A percentile compares a stretch with the other conserved stretches of the same genome.
phyloP scores from a whole-genome alignment of 768 basidiomycete species.

The Calvatia gigantea region DNA sequence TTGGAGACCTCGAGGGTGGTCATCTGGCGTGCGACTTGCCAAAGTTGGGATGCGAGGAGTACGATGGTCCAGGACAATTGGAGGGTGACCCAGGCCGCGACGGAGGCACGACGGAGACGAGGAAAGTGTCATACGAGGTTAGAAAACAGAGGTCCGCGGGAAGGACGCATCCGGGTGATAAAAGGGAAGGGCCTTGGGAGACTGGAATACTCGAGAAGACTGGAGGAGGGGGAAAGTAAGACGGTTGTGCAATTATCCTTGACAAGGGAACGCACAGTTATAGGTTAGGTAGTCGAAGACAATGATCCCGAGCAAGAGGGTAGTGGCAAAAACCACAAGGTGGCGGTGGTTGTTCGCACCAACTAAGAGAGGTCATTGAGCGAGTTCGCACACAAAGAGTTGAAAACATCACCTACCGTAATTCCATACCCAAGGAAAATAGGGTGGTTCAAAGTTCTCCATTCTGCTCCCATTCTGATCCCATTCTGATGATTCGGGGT shows the following conservation, averaged over 20 bases:
- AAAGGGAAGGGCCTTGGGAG: slow-evolving; percentile 31
- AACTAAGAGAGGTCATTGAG: slow-evolving; percentile 47
- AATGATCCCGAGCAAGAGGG: slow-evolving; percentile 77
- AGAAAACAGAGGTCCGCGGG: slow-evolving; percentile 68
- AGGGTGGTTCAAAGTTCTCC: too few species aligned
- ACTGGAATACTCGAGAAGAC: slow-evolving; percentile 51
- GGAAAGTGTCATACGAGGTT: slow-evolving; percentile 75
- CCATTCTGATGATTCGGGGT: too few species aligned
- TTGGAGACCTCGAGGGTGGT: slow-evolving; percentile 96
- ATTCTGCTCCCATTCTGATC: too few species aligned
- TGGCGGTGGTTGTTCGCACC: slow-evolving; percentile 94
- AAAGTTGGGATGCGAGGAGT: slow-evolving; percentile 80
- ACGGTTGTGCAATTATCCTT: neutral
- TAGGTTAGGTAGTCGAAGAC: slow-evolving; percentile 84
- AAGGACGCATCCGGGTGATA: slow-evolving; percentile 65
- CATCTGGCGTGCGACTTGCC: slow-evolving; percentile 93
- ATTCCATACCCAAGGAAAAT: slow-evolving; percentile 99
- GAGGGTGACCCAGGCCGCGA: slow-evolving; percentile 82
- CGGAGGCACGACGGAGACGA: too few species aligned
- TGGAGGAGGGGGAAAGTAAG: slow-evolving; percentile 21
- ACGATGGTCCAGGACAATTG: slow-evolving; percentile 95
- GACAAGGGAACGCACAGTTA: slow-evolving; percentile 55
- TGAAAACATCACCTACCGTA: slow-evolving; percentile 58
- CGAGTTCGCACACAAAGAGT: neutral
- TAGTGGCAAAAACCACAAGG: slow-evolving; percentile 88